Evolutionary conservation across 345 rosid species (phyloP), one percentile per base, ranked within the genome.

Genomic region (Kandelia obovata): DNA sequence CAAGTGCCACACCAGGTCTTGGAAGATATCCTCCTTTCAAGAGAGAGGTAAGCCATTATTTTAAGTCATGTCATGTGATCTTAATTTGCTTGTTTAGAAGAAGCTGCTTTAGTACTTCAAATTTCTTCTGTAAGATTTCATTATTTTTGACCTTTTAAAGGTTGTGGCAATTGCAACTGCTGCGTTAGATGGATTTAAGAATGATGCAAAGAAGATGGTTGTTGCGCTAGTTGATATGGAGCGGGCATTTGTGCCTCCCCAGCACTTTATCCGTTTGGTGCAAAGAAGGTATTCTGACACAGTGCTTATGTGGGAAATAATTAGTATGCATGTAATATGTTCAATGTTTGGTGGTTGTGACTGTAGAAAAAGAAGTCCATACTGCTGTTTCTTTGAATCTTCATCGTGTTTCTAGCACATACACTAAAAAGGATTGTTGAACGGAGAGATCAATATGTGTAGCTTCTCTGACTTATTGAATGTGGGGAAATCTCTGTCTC

Each of bases 221-320:
- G 86, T 96, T 77, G 98, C 99, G 21, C 80, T 96, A 51, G 98
- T 96, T 60, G 98, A 96, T 77, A 96, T 96, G 99, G 99, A 96
- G 77, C 97, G 99, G 58, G 98, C 86, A 46, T 96, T 96, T 84
- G 99, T 96, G 71, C 99, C 99, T 64, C 98, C 99, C 70, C 99
- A 96, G 68, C 99, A 96, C 78, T 96, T 96, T 77, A 96, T 96
- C 70, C 97, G 99, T 35, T 84, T 96, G 77, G 95, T 96, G 68
- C 99, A 96, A 68, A 85, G 99, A 73, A 76, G 98, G 99, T 92
- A 87, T 11, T 56, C 28, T 25, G 59, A 56, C 59, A 27, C 1
- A 31, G 26, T 56, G 28, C 17, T 8, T 25, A 25, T 25, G 10
- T 56, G 59, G 49, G 49, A 19, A 43, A 11, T 39, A 43, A 43